phyloP scores from a whole-genome alignment of 768 basidiomycete species.

The Lactarius indigo region DNA sequence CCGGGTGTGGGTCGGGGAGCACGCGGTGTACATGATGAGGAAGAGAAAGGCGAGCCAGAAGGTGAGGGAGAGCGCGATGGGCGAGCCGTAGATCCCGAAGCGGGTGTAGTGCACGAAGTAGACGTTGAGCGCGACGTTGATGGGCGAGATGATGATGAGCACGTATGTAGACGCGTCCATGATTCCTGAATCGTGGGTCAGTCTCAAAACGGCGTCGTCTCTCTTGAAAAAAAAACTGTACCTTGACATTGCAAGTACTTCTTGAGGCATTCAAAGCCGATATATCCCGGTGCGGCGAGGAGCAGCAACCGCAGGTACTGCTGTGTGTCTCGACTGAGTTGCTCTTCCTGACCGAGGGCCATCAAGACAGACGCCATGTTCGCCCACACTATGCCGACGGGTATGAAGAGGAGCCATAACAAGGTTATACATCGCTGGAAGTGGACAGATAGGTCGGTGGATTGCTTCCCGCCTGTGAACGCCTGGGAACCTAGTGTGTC shows the following conservation, averaged over 20 bases:
- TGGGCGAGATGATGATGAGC: constrained; percentile 57
- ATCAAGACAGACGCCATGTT: constrained; percentile 61
- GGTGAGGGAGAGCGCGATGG: constrained; percentile 61
- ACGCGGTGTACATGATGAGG: constrained; percentile 46
- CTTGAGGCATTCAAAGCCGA: constrained; percentile 73
- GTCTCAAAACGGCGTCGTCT: neutral
- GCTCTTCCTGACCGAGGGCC: constrained; percentile 55
- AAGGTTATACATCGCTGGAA: constrained; percentile 66
- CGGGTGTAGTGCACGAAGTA: constrained; percentile 59
- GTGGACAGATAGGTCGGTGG: constrained; percentile 67
- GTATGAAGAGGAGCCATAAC: constrained; percentile 61
- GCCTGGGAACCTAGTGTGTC: constrained; percentile 78
- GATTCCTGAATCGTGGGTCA: constrained; percentile 47
- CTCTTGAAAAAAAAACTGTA: too few species aligned
- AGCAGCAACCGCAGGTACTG: constrained; percentile 61
- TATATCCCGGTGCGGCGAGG: constrained; percentile 65
- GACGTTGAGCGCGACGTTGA: constrained; percentile 61
- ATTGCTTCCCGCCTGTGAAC: constrained; percentile 57
- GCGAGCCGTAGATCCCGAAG: constrained; percentile 63
- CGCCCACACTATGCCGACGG: constrained; percentile 59
- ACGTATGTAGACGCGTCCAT: constrained; percentile 69
- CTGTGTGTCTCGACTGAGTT: constrained; percentile 59
- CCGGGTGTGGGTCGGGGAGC: constrained; percentile 49
- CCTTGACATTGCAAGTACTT: constrained; percentile 81
- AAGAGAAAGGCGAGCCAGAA: constrained; percentile 66